Evolutionary conservation across 352 stramenopile genomes (phyloP), one percentile per base, ranked within the genome.

Genomic region (Thalassiosira hispida): DNA sequence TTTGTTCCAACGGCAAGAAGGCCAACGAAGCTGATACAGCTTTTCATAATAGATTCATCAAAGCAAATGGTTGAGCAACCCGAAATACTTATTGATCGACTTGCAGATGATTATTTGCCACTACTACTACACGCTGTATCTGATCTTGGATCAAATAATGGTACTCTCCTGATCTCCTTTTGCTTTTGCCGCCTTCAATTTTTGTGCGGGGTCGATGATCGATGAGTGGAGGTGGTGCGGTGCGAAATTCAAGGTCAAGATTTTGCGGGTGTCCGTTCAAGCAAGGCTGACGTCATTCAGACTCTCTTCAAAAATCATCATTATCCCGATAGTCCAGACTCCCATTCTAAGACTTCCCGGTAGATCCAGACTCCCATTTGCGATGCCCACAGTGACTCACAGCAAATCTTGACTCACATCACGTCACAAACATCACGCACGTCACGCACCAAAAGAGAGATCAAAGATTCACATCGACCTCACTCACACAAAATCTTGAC

Each of bases 11-110:
- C 47, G n/a, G 70, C 70, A 38, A 79, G 60, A 38, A 79, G 27
- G 22, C 70, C 70, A 52, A 79, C 51, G 38, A 79, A 79, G 20
- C 70, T 52, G 25, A 71, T 65, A 12, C 70, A 66, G 27, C 60
- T 63, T 49, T 61, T 79, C 70, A 77, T 77, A 29, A 56, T 59
- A 60, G 16, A 44, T 51, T 63, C 46, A 42, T 59, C 46, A 29
- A 52, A 14, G 20, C 23, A 18, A 8, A n/a, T 56, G 22, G 44
- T 44, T 25, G 2, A 33, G 20, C 20, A 56, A 23, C 40, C 42
- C 3, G 47, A 16, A 51, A 27, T 38, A 27, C 40, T 7, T 29
- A 49, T 53, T 1, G 33, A 38, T 27, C 53, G 59, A 52, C 20
- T 40, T 65, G 18, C n/a, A 31, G 31, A 29, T 47, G 1, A 40